phyloP scores from a whole-genome alignment of 805 yeast genomes.

The Wickerhamiella parazyma region DNA sequence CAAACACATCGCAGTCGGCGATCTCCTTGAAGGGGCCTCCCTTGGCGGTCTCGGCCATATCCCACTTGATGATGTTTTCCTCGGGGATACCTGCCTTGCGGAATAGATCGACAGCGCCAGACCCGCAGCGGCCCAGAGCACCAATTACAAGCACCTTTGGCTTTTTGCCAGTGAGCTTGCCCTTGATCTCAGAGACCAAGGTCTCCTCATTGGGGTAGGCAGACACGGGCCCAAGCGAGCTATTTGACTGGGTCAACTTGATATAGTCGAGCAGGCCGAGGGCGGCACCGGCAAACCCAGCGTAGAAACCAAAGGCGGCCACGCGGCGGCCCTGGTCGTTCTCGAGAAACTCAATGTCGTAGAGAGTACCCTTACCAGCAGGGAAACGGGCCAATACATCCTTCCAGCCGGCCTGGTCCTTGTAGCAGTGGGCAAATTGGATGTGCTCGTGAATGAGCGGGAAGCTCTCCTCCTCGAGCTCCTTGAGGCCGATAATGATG shows the following conservation, averaged over 20 bases:
- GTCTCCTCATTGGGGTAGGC: slow-evolving; percentile 74
- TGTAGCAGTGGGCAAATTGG: slow-evolving; percentile 98
- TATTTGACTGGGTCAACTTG: slow-evolving; percentile 53
- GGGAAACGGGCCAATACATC: slow-evolving; percentile 82
- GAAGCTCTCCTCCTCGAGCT: slow-evolving; percentile 83
- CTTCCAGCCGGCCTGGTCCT: slow-evolving; percentile 95
- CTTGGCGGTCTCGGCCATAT: slow-evolving; percentile 85
- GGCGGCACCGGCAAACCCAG: slow-evolving; percentile 99
- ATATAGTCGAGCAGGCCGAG: slow-evolving; percentile 92
- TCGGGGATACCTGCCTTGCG: slow-evolving; percentile 80
- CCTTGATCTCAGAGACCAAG: slow-evolving; percentile 58
- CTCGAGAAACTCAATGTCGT: slow-evolving; percentile 88
- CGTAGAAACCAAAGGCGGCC: slow-evolving; percentile 98
- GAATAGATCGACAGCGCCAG: slow-evolving; percentile 85
- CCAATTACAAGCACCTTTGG: slow-evolving; percentile 88
- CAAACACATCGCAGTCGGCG: slow-evolving; percentile 70
- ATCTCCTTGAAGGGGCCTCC: slow-evolving; percentile 98
- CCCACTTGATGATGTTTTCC: slow-evolving; percentile 79
- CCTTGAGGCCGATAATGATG: slow-evolving; percentile 86
- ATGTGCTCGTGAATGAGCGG: slow-evolving; percentile 93
- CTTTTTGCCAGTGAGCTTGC: slow-evolving; percentile 38
- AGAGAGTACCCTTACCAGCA: slow-evolving; percentile 76
- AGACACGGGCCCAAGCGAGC: slow-evolving; percentile 62
- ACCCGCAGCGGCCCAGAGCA: slow-evolving; percentile 97
- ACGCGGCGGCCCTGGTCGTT: slow-evolving; percentile 95